A percentile compares a stretch with the other conserved stretches of the same genome.
Evolutionary conservation across 2,329 filamentous ascomycete species (phyloP).

Genomic region (Venturia carpophila): DNA sequence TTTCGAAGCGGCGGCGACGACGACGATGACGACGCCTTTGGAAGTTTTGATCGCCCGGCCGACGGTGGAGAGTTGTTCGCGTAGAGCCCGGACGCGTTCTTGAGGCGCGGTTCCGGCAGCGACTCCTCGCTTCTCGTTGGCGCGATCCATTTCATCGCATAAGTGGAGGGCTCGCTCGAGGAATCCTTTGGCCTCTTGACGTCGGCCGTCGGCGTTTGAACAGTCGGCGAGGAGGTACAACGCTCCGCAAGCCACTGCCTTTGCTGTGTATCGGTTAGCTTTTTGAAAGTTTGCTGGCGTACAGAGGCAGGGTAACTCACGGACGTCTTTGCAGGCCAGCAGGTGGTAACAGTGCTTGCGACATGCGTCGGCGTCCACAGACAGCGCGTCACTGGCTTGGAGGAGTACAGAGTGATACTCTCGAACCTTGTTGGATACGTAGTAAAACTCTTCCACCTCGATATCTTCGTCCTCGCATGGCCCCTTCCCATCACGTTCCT

Average conservation of each 20-base stretch:
- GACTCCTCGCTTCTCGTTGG: not conserved
- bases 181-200: conserved; percentile 5
- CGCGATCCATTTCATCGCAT: conserved; percentile 1
- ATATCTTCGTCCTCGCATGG: not conserved
- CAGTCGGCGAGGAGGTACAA: not conserved
- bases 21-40: no score
- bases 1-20: not conserved
- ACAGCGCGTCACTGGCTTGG: not conserved
- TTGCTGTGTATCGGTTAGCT: not conserved
- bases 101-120: not conserved
- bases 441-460: not conserved
- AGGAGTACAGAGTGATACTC: not conserved
- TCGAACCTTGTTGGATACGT: not conserved
- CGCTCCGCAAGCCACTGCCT: not conserved
- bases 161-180: not conserved
- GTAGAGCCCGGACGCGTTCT: not conserved
- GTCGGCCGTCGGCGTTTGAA: not conserved
- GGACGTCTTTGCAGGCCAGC: not conserved
- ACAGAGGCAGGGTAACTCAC: not conserved
- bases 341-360: not conserved
- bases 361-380: not conserved
- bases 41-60: not conserved
- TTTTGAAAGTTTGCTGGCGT: not conserved
- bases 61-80: not conserved
- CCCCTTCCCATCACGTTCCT: not conserved